Evolutionary conservation across 768 basidiomycete species (phyloP).

Genomic region (Mrakia frigida): DNA sequence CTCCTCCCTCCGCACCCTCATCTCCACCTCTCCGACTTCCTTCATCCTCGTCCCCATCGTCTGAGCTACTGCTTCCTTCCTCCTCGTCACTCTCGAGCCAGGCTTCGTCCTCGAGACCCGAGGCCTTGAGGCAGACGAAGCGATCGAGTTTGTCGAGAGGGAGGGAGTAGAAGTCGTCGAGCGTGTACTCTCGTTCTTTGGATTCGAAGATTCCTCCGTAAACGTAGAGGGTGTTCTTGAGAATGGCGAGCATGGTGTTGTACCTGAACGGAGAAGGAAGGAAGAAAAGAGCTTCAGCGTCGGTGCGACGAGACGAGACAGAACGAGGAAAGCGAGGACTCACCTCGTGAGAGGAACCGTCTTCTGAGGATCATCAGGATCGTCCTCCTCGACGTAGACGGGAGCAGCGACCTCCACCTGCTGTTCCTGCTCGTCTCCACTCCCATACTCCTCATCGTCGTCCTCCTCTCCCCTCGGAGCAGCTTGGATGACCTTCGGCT

Average conservation of each 20-base stretch:
- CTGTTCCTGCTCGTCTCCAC: conserved; percentile 26
- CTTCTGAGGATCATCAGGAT: conserved; percentile 61
- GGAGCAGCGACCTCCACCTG: conserved; percentile 13
- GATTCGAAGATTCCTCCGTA: conserved; percentile 67
- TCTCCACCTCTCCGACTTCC: conserved; percentile 47
- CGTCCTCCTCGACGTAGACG: conserved; percentile 45
- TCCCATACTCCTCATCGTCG: conserved; percentile 34
- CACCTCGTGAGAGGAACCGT: conserved; percentile 60
- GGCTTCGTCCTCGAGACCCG: conserved; percentile 60
- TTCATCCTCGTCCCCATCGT: conserved; percentile 53
- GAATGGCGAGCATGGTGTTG: conserved; percentile 80
- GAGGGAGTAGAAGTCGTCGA: conserved; percentile 80
- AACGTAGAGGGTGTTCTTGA: conserved; percentile 82
- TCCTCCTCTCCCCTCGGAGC: conserved; percentile 34
- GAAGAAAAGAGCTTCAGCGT: no score
- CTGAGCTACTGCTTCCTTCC: conserved; percentile 4
- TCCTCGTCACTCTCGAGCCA: conserved; percentile 59
- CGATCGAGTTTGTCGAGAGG: conserved; percentile 78
- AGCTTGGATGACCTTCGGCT: conserved; percentile 47
- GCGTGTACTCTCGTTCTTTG: conserved; percentile 67
- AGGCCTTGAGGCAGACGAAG: conserved; percentile 66
- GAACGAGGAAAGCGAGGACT: no score
- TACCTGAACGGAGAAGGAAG: conserved; percentile 45
- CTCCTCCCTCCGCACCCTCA: conserved; percentile 51
- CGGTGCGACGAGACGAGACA: no score